Base-by-base conservation (phyloP, 2,329 filamentous ascomycete species). In the Colletotrichum musae region DNA sequence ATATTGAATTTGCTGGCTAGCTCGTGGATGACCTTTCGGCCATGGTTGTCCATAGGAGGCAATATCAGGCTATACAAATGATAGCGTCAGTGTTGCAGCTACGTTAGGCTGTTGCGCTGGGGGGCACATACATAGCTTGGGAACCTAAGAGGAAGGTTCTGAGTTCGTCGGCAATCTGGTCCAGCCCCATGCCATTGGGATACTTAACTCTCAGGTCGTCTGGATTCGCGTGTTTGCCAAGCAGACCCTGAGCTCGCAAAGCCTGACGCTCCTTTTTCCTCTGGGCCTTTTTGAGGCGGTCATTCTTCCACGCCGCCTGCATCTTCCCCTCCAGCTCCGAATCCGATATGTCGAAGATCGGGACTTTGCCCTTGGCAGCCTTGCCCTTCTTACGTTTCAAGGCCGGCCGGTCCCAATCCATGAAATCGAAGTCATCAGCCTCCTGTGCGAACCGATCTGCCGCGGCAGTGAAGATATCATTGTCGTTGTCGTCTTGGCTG, bases 1-100 rank as follows among this genome's bases (percentile, higher is more conserved):
- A 98, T 83, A 16, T 90, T 91, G 77, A 98, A 89, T 45, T 87
- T 87, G 74, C 88, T 88, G 13, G 94, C 94, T 47, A 97, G 80
- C 68, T 94, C 89, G 78, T 99, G 96, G 18, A 98, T 86, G 6
- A 90, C 83, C 77, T 94, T 95, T 58, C 96, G 91, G 47, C 91
- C 88, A 52, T 87, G 81, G 70, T 94, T 93, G 65, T 93, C 90
- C 91, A 98, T 97, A 0, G 95, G 94, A 3, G 95, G 94, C 26
- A 98, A 84, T 5, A 89, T 83, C 6, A 96, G 84, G 53, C 93
- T 94, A 72, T 36, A 62, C 39, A 59, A 10, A 10, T 5, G 28
- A 56, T 15, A 54, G 52, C 21, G n/a, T 43, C 5, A 16, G 16
- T 18, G 4, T 47, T 9, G 7, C 12, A 39, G 12, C 2, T 24